Conservation (phyloP, 805 yeast species). For the Maudiozyma barnettii region DNA sequence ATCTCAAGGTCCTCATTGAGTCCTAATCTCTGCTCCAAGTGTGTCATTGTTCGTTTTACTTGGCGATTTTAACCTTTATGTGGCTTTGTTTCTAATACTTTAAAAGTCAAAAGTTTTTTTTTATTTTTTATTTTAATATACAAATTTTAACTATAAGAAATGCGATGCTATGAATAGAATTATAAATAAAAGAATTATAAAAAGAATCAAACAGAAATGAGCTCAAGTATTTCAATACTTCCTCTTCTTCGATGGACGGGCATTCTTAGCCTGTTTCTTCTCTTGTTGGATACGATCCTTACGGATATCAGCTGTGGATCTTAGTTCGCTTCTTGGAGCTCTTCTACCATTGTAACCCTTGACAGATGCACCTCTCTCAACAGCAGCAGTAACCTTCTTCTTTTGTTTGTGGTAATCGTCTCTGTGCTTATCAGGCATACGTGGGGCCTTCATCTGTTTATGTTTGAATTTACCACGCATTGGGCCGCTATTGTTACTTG, state of each 20-base stretch:
- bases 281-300: slow-evolving; percentile 64
- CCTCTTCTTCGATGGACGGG: slow-evolving; percentile 44
- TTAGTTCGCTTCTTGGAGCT: slow-evolving; percentile 43
- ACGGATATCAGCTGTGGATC: slow-evolving; percentile 64
- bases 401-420: slow-evolving; percentile 79
- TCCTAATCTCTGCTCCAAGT: slow-evolving; percentile 30
- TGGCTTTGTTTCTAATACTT: neutral
- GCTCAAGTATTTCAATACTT: slow-evolving; percentile 15
- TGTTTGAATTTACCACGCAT: slow-evolving; percentile 56
- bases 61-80: neutral
- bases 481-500: slow-evolving; percentile 5
- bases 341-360: slow-evolving; percentile 51
- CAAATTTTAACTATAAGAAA: neutral
- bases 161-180: neutral
- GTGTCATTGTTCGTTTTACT: neutral
- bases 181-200: neutral
- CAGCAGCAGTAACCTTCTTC: slow-evolving; percentile 71
- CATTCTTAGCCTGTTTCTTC: slow-evolving; percentile 73
- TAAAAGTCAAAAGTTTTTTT: neutral
- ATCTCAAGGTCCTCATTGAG: slow-evolving; percentile 58
- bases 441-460: slow-evolving; percentile 68
- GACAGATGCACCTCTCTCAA: slow-evolving; percentile 61
- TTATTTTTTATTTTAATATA: neutral
- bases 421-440: slow-evolving; percentile 79
- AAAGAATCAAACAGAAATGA: neutral